These are phyloP conservation scores for Cyclanthera cordifolia DNA, from an alignment of 306 rosid genomes.

Conservation along the genomic window DNA sequence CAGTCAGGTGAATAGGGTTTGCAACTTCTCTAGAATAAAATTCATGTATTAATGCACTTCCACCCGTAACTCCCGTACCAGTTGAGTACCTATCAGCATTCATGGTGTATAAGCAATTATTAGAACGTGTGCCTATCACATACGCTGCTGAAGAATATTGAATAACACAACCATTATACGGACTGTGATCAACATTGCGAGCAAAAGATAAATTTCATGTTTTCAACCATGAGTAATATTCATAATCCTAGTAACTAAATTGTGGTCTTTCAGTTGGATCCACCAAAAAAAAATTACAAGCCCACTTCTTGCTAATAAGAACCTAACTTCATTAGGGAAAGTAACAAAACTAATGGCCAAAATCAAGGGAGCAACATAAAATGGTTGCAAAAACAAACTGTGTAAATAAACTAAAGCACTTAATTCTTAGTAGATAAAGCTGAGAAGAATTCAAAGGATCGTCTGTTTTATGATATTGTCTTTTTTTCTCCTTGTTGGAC, in stretches of 20 bases:
- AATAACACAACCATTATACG: background rate
- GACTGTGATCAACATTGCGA: background rate
- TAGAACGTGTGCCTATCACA: background rate
- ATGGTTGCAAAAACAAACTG: background rate
- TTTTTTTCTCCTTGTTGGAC: background rate
- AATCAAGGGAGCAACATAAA: background rate
- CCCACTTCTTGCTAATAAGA: background rate
- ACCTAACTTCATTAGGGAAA: background rate
- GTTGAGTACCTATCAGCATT: constrained; percentile 68
- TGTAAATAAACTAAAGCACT: background rate
- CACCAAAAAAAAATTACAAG: background rate
- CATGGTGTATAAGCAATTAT: background rate
- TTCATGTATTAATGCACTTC: constrained; percentile 79
- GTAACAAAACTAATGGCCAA: background rate
- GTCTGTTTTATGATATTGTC: background rate
- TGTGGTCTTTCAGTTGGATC: background rate
- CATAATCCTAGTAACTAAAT: background rate
- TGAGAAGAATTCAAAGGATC: background rate
- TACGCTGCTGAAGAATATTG: background rate
- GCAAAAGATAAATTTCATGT: background rate
- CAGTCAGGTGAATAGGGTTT: constrained; percentile 81
- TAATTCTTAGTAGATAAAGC: background rate
- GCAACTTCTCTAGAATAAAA: constrained; percentile 83
- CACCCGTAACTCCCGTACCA: constrained; percentile 79
- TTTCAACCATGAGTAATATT: background rate